Evolutionary conservation across 2,329 filamentous ascomycete species (phyloP), one percentile per base, ranked within the genome.

Genomic region (Zasmidium angulare): DNA sequence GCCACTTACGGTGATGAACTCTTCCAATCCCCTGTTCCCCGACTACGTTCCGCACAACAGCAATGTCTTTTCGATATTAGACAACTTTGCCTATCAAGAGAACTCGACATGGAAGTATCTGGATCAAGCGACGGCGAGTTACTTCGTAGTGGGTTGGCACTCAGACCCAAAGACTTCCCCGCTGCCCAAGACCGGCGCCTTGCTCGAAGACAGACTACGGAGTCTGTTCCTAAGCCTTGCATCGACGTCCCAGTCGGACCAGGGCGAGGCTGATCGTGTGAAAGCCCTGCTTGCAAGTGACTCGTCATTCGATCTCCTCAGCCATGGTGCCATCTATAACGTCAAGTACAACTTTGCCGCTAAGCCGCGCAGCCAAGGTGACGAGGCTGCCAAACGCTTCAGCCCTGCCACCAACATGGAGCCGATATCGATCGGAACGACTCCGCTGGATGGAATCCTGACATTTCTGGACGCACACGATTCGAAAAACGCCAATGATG

Each of bases 111-210:
- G n/a, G 7, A 36, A 36, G 29, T 7, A 36, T 36, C 7, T 7
- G 29, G 29, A 36, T 36, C 29, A 36, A 36, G 61, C 61, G 1
- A 55, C 54, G 29, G 58, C 48, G 11, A 53, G 48, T 43, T 63
- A 63, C 22, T 55, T 50, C 46, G 54, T 63, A 9, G 9, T 61
- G 10, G 61, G 61, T 26, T 63, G 55, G 53, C 55, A 63, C 19
- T 2, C 48, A 22, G n/a, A n/a, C 23, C 14, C 11, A 7, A 22
- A 12, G 6, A 26, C 12, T 2, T 21, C 48, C 17, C 48, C 22
- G 14, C 21, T 22, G 10, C 24, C 6, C 19, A 24, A 3, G 22
- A 22, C 9, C 19, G 12, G 6, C 20, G 10, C 22, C 19, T 22
- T 11, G 19, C n/a, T 17, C 7, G 19, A 11, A 2, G 23, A 50